Evolutionary conservation across 1,284 basidiomycete species (phyloP).

Genomic region (Ustilago lituana): DNA sequence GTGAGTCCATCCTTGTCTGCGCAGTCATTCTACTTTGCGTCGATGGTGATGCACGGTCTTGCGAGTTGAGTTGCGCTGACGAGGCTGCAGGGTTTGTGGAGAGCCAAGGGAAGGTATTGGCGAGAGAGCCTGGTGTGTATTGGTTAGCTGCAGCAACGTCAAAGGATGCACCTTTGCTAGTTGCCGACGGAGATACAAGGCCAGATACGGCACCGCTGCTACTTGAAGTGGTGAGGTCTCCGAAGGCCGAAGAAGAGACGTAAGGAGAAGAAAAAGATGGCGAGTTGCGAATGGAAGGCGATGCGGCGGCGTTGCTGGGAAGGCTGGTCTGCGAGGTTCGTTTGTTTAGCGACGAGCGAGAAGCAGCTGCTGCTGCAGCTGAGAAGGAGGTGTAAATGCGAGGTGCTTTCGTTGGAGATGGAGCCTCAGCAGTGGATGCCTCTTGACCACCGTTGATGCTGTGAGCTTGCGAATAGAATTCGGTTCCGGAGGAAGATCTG

Average conservation of each 20-base stretch:
- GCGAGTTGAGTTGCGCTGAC: constrained; percentile 2
- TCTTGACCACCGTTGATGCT: constrained; percentile 21
- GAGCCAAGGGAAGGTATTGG: constrained; percentile 37
- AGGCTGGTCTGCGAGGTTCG: constrained; percentile 20
- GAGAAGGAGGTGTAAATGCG: constrained; percentile 38
- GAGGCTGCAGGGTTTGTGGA: constrained; percentile 13
- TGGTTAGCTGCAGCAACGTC: constrained; percentile 27
- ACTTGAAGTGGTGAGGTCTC: constrained; percentile 5
- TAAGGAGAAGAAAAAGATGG: constrained; percentile 32
- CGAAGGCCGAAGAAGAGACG: constrained; percentile 6
- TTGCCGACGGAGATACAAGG: constrained; percentile 6
- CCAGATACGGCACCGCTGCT: constrained; percentile 7
- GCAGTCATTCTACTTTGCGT: neutral
- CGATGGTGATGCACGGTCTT: constrained; percentile 7
- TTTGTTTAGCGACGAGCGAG: constrained; percentile 42
- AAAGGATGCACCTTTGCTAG: constrained; percentile 13
- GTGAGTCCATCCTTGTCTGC: constrained; percentile 18
- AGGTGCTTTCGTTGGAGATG: constrained; percentile 15
- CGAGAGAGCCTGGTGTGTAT: constrained; percentile 32
- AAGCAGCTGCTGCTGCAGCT: constrained; percentile 42
- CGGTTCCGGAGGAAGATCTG: constrained; percentile 32
- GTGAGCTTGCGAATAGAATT: constrained; percentile 30
- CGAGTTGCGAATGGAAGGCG: constrained; percentile 25
- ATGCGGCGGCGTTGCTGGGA: constrained; percentile 11
- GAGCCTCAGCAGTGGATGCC: neutral